A percentile compares a stretch with the other conserved stretches of the same genome.
Conservation (phyloP, 179 eudicot species). For the Actinidia arguta region DNA sequence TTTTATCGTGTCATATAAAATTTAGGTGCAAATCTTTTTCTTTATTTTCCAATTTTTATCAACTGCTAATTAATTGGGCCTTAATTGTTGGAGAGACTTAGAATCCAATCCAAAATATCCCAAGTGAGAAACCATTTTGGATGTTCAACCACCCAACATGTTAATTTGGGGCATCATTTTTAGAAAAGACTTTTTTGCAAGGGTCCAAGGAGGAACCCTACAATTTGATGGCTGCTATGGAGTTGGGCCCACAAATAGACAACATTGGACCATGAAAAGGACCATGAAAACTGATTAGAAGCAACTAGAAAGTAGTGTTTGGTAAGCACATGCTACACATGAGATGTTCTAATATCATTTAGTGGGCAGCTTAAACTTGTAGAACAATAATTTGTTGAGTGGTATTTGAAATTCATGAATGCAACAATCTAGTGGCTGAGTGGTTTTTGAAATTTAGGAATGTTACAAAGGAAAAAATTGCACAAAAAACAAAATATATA, state of each 20-base stretch:
- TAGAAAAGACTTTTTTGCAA: neutral
- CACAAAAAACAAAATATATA: no score
- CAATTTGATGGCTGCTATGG: neutral
- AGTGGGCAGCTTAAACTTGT: no score
- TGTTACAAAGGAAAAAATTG: no score
- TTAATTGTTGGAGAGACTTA: no score
- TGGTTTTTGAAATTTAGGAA: no score
- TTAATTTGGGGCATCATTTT: neutral
- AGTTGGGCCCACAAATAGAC: no score
- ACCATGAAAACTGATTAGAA: neutral
- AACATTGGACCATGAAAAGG: neutral
- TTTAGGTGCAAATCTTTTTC: neutral
- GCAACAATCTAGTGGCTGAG: no score
- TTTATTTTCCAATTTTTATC: neutral
- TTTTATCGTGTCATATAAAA: no score
- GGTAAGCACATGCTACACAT: constrained; percentile 7
- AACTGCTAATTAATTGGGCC: neutral
- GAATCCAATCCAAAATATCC: neutral
- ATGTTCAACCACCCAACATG: neutral
- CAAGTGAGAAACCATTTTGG: neutral
- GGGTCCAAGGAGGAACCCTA: neutral
- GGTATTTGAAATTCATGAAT: no score
- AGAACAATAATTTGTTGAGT: no score
- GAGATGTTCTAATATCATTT: neutral
- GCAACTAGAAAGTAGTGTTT: neutral